These are phyloP conservation scores for Candida pseudofarinosa DNA, from an alignment of 805 yeast species.

Conservation along the genomic window DNA sequence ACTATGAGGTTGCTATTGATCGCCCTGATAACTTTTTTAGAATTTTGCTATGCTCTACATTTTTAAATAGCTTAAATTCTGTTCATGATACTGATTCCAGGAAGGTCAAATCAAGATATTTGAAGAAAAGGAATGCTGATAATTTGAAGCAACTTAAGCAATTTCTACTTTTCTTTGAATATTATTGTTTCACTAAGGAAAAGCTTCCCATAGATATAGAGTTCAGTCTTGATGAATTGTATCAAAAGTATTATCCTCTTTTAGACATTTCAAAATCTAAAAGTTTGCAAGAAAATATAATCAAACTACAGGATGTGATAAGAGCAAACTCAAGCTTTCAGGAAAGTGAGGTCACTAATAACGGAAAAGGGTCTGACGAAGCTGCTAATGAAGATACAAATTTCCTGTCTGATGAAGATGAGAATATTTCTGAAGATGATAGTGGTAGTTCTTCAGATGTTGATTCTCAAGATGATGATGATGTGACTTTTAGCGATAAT, in stretches of 20 bases:
- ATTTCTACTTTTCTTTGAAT: conserved; percentile 63
- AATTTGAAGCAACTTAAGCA: conserved; percentile 13
- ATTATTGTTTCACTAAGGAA: conserved; percentile 58
- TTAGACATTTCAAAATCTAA: conserved; percentile 32
- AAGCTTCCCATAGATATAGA: conserved; percentile 58
- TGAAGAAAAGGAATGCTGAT: conserved; percentile 6
- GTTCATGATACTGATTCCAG: conserved; percentile 6
- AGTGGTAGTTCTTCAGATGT: conserved; percentile 3
- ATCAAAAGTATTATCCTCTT: conserved; percentile 22
- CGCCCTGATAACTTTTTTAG: conserved; percentile 68
- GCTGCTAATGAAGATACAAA: conserved; percentile 23
- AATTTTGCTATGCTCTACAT: conserved; percentile 45
- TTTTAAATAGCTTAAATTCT: conserved; percentile 18
- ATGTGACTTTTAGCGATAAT: conserved; percentile 2
- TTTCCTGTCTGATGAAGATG: conserved; percentile 20
- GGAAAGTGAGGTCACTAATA: conserved; percentile 12
- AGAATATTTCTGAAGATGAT: conserved; percentile 11
- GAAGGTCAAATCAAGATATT: background rate
- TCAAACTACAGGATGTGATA: conserved; percentile 30
- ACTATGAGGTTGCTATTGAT: conserved; percentile 48
- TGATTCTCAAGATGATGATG: conserved; percentile 8
- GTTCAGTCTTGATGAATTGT: conserved; percentile 47
- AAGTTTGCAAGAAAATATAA: conserved; percentile 41
- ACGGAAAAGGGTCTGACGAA: conserved; percentile 18
- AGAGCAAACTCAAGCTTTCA: conserved; percentile 8